Evolutionary conservation across 768 basidiomycete genomes (phyloP).

Genomic region (Kwoniella dendrophila): DNA sequence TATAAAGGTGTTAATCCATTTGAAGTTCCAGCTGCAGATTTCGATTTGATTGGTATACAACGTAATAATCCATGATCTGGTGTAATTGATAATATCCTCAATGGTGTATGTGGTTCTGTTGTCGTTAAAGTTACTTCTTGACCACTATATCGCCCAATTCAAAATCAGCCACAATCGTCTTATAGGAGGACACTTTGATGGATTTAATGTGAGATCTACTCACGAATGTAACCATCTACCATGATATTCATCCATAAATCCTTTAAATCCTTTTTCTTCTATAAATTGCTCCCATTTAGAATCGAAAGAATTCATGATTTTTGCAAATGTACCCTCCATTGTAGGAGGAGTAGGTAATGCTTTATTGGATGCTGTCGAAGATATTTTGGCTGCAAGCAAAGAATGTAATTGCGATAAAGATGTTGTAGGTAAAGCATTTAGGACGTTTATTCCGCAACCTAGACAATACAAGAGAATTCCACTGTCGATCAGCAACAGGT

Average conservation of each 20-base stretch:
- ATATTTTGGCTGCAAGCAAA: constrained; percentile 37
- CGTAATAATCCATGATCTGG: constrained; percentile 82
- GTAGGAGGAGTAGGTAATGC: constrained; percentile 59
- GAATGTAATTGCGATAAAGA: constrained; percentile 74
- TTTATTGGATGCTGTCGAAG: constrained; percentile 21
- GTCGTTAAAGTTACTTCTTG: constrained; percentile 72
- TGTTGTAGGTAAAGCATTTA: constrained; percentile 77
- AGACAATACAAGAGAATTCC: neutral
- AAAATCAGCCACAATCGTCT: neutral
- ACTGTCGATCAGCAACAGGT: constrained; percentile 1
- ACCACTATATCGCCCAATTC: constrained; percentile 22
- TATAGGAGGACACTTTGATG: neutral
- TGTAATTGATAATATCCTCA: constrained; percentile 83
- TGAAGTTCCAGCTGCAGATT: neutral
- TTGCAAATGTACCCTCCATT: constrained; percentile 74
- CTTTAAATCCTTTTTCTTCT: constrained; percentile 68
- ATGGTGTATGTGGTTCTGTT: constrained; percentile 66
- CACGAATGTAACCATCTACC: constrained; percentile 89
- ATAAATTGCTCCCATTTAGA: constrained; percentile 76
- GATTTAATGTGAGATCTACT: constrained; percentile 56
- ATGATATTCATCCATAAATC: constrained; percentile 79
- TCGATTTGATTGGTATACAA: constrained; percentile 60
- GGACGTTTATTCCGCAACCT: constrained; percentile 89
- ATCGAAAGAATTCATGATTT: constrained; percentile 75
- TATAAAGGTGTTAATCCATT: constrained; percentile 47